phyloP scores from a whole-genome alignment of 2,329 filamentous ascomycete genomes.

The Alternaria consortialis region DNA sequence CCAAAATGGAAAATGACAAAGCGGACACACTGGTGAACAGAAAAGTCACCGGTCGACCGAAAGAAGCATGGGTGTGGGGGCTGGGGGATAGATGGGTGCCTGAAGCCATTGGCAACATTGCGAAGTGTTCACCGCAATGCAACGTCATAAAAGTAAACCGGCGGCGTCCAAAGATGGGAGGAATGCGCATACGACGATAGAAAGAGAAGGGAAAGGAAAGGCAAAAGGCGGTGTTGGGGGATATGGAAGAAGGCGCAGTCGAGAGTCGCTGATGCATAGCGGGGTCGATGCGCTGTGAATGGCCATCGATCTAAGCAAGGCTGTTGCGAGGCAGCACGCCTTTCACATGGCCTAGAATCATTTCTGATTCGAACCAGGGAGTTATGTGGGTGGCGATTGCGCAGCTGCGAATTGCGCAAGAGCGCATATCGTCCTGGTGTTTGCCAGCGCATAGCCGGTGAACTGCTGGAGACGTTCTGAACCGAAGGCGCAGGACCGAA shows the following conservation, averaged over 20 bases:
- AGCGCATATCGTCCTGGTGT: slow-evolving; percentile 14
- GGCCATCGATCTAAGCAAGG: slow-evolving; percentile 9
- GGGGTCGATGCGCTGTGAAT: slow-evolving; percentile 11
- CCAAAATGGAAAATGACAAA: slow-evolving; percentile 19
- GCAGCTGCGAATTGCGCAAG: slow-evolving; percentile 20
- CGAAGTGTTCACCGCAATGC: slow-evolving; percentile 3
- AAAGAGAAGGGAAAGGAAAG: slow-evolving; percentile 11
- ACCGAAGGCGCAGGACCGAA: slow-evolving; percentile 3
- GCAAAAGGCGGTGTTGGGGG: slow-evolving; percentile 19
- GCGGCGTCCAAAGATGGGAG: slow-evolving; percentile 7
- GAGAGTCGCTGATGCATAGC: slow-evolving; percentile 13
- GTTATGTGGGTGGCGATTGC: neutral
- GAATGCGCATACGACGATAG: neutral
- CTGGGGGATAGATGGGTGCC: slow-evolving; percentile 22
- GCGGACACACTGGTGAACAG: slow-evolving; percentile 22
- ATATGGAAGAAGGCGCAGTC: slow-evolving; percentile 18
- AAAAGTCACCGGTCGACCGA: slow-evolving; percentile 37
- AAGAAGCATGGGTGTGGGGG: slow-evolving; percentile 34
- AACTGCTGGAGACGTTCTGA: neutral
- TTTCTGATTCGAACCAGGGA: neutral
- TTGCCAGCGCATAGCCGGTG: slow-evolving; percentile 13
- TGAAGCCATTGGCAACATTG: slow-evolving; percentile 15
- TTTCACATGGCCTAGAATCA: slow-evolving; percentile 8
- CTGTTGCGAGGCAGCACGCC: slow-evolving; percentile 19
- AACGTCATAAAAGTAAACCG: slow-evolving; percentile 2